Percentiles rank a stretch among this genome's conserved stretches.
These are phyloP conservation scores for Bretschneidera sinensis DNA, from an alignment of 345 rosid genomes.

Conservation along the genomic window DNA sequence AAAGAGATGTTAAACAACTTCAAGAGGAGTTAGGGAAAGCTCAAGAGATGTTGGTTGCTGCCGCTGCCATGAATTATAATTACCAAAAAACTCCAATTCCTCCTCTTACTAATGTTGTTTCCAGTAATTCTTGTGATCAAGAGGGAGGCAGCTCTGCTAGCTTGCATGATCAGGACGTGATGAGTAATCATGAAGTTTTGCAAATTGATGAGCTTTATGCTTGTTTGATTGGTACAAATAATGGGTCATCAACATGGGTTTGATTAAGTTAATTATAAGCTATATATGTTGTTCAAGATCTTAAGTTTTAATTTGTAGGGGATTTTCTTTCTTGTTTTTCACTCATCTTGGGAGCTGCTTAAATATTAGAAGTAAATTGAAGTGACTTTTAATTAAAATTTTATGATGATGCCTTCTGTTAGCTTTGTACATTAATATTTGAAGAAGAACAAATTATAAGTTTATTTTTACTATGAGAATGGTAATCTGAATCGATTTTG, in stretches of 20 bases:
- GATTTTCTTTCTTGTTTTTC: no score
- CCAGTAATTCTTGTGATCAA: constrained; percentile 32
- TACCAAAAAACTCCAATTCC: no score
- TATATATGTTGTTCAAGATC: no score
- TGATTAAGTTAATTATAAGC: constrained; percentile 18
- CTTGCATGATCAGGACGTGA: constrained; percentile 17
- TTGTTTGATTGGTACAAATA: constrained; percentile 41
- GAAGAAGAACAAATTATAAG: no score
- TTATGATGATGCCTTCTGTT: no score
- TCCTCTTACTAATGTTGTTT: constrained; percentile 23
- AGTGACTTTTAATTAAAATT: no score
- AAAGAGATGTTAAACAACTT: constrained; percentile 59
- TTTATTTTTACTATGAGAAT: no score
- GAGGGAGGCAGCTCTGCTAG: constrained; percentile 26
- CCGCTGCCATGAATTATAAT: not conserved
- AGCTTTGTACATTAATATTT: no score
- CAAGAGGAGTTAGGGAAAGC: constrained; percentile 56
- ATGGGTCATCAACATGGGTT: constrained; percentile 47
- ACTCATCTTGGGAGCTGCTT: no score
- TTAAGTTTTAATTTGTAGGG: no score
- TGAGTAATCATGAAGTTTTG: constrained; percentile 29
- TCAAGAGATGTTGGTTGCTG: constrained; percentile 35
- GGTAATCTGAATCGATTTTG: no score
- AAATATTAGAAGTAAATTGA: no score
- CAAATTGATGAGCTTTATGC: constrained; percentile 70